Conservation (phyloP, 305 asterid genomes). For the Ruellia speciosa region DNA sequence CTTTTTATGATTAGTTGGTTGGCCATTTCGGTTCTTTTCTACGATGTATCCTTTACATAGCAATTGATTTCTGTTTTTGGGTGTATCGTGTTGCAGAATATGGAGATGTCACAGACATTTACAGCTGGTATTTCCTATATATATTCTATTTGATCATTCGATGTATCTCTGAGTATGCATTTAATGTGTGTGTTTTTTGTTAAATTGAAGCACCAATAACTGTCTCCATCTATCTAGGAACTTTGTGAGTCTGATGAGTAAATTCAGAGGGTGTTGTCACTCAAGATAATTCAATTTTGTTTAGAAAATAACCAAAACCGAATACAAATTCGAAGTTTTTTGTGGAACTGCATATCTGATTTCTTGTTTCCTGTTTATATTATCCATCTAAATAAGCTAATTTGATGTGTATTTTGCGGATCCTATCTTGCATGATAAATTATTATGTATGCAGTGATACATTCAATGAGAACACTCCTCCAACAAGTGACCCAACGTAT, state of each 20-base stretch:
- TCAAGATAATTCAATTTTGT: not conserved
- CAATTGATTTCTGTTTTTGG: slow-evolving; percentile 19
- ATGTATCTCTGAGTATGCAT: slow-evolving; percentile 5
- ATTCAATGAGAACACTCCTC: slow-evolving; percentile 90
- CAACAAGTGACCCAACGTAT: slow-evolving; percentile 71
- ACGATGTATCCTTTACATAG: slow-evolving; percentile 1
- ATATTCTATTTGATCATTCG: slow-evolving; percentile 21
- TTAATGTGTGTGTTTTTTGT: slow-evolving; percentile 11
- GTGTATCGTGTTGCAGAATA: slow-evolving; percentile 53
- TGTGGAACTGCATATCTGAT: no score
- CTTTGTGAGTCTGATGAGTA: not conserved
- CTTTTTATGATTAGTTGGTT: no score
- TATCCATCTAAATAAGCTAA: not conserved
- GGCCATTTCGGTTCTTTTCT: not conserved
- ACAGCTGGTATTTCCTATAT: slow-evolving; percentile 66
- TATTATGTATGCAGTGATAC: slow-evolving; percentile 60
- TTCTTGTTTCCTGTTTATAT: slow-evolving; percentile 12
- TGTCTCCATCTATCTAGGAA: not conserved
- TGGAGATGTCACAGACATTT: slow-evolving; percentile 83
- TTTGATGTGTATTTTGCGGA: slow-evolving; percentile 4
- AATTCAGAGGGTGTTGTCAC: not conserved
- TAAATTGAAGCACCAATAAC: not conserved
- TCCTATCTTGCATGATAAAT: slow-evolving; percentile 17
- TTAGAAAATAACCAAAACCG: no score
- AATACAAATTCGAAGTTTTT: no score